phyloP scores from a whole-genome alignment of 2,329 filamentous ascomycete species.

The Aspergillus tanneri region DNA sequence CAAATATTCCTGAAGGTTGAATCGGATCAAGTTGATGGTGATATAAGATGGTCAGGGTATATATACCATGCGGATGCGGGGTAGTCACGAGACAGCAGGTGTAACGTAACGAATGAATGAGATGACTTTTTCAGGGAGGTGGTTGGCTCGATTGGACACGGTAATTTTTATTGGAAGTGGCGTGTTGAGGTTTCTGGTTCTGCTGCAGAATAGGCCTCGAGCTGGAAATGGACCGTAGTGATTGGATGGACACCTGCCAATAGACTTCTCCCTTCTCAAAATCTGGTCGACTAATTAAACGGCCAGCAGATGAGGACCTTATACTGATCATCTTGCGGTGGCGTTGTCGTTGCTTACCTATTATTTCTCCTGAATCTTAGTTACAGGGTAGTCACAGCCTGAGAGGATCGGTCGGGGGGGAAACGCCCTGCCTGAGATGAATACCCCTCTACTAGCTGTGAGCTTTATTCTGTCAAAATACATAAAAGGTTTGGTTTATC shows the following conservation, averaged over 20 bases:
- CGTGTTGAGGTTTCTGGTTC: neutral
- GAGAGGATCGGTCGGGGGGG: too few relatives aligned
- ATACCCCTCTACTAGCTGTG: too few relatives aligned
- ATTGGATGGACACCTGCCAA: neutral
- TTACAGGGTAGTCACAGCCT: too few relatives aligned
- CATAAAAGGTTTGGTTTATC: too few relatives aligned
- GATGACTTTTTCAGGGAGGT: neutral
- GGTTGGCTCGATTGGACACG: neutral
- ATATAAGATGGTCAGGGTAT: conserved; percentile 16
- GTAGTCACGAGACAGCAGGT: conserved; percentile 21
- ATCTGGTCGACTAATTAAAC: conserved; percentile 3
- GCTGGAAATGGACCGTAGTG: neutral
- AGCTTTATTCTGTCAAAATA: too few relatives aligned
- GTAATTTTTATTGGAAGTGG: neutral
- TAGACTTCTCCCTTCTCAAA: neutral
- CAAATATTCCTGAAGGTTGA: neutral
- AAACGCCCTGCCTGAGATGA: too few relatives aligned
- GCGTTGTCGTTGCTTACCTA: conserved; percentile 2
- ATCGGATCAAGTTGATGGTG: neutral
- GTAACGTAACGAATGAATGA: neutral
- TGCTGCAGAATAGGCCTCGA: neutral
- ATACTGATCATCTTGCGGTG: conserved; percentile 6
- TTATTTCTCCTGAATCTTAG: neutral
- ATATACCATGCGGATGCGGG: conserved; percentile 23
- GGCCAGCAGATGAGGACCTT: conserved; percentile 8